These are phyloP conservation scores for Colletotrichum sp. DNA, from an alignment of 2,329 filamentous ascomycete species.

Conservation along the genomic window DNA sequence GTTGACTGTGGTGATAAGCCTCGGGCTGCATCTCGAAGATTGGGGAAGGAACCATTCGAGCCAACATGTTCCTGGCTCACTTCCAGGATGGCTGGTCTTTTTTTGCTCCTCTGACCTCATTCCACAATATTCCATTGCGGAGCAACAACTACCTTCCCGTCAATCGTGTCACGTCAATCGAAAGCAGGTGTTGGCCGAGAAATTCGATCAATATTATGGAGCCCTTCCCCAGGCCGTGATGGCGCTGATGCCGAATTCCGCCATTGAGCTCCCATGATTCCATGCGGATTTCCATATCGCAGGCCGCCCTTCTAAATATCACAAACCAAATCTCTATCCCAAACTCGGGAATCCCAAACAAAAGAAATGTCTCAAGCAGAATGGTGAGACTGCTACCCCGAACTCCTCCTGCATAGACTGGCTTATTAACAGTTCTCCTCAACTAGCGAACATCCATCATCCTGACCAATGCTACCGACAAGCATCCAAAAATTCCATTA, in stretches of 20 bases:
- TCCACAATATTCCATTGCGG: background rate
- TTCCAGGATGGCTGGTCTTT: background rate
- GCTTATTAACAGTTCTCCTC: background rate
- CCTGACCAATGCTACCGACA: background rate
- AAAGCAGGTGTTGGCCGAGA: background rate
- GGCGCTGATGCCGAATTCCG: background rate
- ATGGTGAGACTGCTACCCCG: background rate
- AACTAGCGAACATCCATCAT: background rate
- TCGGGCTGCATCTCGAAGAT: background rate
- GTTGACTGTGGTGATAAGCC: background rate
- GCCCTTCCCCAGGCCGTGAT: background rate
- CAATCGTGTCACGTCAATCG: background rate
- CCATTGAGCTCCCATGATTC: background rate
- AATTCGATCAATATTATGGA: background rate
- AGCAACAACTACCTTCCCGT: rapidly evolving
- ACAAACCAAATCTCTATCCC: background rate
- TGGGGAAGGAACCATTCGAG: background rate
- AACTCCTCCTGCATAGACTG: background rate
- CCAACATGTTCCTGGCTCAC: background rate
- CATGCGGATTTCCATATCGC: background rate
- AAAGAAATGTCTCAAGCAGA: background rate
- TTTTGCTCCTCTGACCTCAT: background rate
- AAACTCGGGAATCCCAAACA: background rate
- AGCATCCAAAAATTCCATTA: background rate
- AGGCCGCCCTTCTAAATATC: background rate